A percentile compares a stretch with the other conserved stretches of the same genome.
Conservation (phyloP, 2,329 filamentous ascomycete genomes). For the Chaetoscypha palmicola region DNA sequence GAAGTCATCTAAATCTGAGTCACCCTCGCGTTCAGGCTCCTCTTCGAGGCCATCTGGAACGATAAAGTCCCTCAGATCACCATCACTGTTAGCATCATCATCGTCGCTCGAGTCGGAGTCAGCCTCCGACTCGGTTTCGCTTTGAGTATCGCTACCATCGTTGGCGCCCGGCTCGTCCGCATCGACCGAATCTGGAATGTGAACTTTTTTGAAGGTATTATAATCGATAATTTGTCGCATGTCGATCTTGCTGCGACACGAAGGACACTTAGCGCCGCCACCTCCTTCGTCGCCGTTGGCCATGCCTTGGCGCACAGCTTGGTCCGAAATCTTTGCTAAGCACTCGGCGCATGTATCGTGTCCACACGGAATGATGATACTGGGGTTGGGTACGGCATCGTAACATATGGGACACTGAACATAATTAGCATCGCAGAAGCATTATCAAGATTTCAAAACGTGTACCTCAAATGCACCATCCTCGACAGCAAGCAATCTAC, state of each 20-base stretch:
- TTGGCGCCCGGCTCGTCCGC: slow-evolving; percentile 22
- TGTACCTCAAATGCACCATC: slow-evolving; percentile 40
- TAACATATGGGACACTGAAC: slow-evolving; percentile 73
- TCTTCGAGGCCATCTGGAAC: slow-evolving; percentile 40
- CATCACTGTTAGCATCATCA: slow-evolving; percentile 33
- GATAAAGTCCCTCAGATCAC: slow-evolving; percentile 48
- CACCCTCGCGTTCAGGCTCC: slow-evolving; percentile 24
- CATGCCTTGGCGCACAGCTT: slow-evolving; percentile 44
- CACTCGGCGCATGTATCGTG: slow-evolving; percentile 75
- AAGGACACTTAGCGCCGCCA: slow-evolving; percentile 51
- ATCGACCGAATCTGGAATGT: slow-evolving; percentile 41
- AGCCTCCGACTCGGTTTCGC: slow-evolving; percentile 23
- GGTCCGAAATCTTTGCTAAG: slow-evolving; percentile 61
- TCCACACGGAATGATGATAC: slow-evolving; percentile 76
- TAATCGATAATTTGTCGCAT: slow-evolving; percentile 67
- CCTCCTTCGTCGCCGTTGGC: slow-evolving; percentile 51
- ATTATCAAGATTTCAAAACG: background rate
- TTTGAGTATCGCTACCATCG: background rate
- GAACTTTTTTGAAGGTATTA: slow-evolving; percentile 63
- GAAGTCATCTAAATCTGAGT: slow-evolving; percentile 27
- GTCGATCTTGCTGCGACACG: slow-evolving; percentile 63
- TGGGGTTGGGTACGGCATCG: slow-evolving; percentile 66
- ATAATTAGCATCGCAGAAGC: slow-evolving; percentile 8
- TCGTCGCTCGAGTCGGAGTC: slow-evolving; percentile 18
- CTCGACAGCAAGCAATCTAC: slow-evolving; percentile 47